Conservation (phyloP, 2,329 filamentous ascomycete genomes). For the Alternaria postmessia region DNA sequence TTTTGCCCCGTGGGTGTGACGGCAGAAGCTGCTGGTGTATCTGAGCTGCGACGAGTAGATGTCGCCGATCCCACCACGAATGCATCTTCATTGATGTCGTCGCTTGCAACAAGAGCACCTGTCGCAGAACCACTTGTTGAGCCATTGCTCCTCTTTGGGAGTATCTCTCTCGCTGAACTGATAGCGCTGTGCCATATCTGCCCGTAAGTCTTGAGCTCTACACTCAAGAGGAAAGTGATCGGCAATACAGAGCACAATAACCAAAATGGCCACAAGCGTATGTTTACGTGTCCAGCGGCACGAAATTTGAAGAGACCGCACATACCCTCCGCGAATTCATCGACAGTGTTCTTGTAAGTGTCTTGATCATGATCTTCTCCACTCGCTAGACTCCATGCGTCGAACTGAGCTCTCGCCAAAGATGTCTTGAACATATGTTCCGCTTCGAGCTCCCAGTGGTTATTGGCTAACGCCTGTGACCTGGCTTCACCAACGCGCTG, state of each 20-base stretch:
- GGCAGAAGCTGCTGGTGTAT: neutral
- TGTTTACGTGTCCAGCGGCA: neutral
- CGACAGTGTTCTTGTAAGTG: constrained; percentile 4
- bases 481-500: neutral
- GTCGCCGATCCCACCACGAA: neutral
- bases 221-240: neutral
- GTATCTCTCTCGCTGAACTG: neutral
- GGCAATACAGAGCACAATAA: neutral
- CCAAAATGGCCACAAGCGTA: neutral
- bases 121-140: neutral
- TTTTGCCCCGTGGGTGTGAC: neutral
- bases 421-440: constrained; percentile 10
- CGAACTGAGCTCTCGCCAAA: constrained; percentile 12
- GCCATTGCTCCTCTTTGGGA: neutral
- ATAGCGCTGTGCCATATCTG: neutral
- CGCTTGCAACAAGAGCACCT: neutral
- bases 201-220: neutral
- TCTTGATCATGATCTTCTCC: constrained; percentile 9
- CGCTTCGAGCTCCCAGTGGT: constrained; percentile 11
- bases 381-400: constrained; percentile 12
- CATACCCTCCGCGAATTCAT: neutral
- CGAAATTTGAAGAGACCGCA: neutral
- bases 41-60: neutral
- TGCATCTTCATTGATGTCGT: neutral
- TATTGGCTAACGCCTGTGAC: neutral